Evolutionary conservation across 2,329 filamentous ascomycete genomes (phyloP).

Genomic region (Chlorencoelia australis): DNA sequence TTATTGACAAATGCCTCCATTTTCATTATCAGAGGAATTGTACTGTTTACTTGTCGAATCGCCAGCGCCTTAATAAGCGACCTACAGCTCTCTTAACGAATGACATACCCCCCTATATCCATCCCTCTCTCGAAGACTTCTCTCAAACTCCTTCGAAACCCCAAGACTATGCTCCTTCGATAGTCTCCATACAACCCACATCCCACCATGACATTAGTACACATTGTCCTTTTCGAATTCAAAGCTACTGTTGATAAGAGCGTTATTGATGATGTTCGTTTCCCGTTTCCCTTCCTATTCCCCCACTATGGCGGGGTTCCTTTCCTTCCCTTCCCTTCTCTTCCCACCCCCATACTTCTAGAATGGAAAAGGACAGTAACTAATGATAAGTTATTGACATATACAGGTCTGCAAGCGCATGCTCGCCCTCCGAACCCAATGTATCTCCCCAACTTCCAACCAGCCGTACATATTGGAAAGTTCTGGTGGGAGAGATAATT

Average conservation of each 20-base stretch:
- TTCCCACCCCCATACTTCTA: background rate
- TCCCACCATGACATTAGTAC: conserved; percentile 48
- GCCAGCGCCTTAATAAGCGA: no score
- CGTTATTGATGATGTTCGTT: conserved; percentile 44
- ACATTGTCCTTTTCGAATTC: conserved; percentile 60
- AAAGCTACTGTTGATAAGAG: conserved; percentile 39
- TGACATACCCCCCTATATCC: background rate
- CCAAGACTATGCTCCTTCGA: background rate
- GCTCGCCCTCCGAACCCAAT: conserved; percentile 45
- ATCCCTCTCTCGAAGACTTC: background rate
- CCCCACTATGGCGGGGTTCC: conserved; percentile 5
- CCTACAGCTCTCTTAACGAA: no score
- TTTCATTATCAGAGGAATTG: no score
- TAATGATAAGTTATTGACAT: background rate
- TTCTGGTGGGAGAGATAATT: conserved; percentile 52
- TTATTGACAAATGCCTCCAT: no score
- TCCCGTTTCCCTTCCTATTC: background rate
- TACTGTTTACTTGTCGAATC: no score
- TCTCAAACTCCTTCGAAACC: background rate
- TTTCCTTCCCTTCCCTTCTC: background rate
- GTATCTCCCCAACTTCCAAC: conserved; percentile 47
- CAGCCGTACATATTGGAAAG: conserved; percentile 50
- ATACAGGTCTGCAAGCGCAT: conserved; percentile 44
- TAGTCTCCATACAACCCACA: background rate
- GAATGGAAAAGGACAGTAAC: background rate